Evolutionary conservation across 441 rosid genomes (phyloP).

Genomic region (Erodium moschatum): DNA sequence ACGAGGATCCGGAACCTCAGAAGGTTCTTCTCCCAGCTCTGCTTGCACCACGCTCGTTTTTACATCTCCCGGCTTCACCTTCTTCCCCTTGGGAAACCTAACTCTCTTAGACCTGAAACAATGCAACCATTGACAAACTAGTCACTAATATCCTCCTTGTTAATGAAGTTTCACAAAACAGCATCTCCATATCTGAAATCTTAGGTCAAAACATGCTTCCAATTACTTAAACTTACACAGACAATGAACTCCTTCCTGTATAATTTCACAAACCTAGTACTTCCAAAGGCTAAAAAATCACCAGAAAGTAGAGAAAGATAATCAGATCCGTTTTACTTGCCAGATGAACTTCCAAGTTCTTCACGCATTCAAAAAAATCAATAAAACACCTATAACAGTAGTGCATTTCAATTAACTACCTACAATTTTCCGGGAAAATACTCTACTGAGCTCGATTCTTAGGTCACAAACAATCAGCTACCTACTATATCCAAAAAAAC

Average conservation of each 20-base stretch:
- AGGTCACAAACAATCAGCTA: neutral
- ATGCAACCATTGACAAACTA: conserved; percentile 4
- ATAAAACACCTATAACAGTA: neutral
- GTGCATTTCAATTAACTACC: neutral
- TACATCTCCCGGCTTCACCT: conserved; percentile 53
- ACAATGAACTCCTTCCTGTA: neutral
- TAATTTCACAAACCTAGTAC: neutral
- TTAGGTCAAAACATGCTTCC: neutral
- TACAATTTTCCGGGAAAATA: neutral
- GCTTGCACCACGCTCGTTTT: conserved; percentile 20
- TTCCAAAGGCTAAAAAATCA: neutral
- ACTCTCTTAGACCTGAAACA: conserved; percentile 61
- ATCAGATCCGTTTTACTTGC: neutral
- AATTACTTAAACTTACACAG: neutral
- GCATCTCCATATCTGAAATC: neutral
- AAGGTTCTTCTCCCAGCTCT: conserved; percentile 17
- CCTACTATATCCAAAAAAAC: neutral
- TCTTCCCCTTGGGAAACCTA: conserved; percentile 88
- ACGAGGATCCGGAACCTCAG: conserved; percentile 32
- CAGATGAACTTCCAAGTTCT: neutral
- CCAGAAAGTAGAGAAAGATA: neutral
- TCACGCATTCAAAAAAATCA: neutral
- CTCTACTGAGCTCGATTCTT: neutral
- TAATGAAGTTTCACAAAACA: neutral
- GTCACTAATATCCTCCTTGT: neutral